Evolutionary conservation across 768 basidiomycete genomes (phyloP).

Genomic region (Pholiota microspora): DNA sequence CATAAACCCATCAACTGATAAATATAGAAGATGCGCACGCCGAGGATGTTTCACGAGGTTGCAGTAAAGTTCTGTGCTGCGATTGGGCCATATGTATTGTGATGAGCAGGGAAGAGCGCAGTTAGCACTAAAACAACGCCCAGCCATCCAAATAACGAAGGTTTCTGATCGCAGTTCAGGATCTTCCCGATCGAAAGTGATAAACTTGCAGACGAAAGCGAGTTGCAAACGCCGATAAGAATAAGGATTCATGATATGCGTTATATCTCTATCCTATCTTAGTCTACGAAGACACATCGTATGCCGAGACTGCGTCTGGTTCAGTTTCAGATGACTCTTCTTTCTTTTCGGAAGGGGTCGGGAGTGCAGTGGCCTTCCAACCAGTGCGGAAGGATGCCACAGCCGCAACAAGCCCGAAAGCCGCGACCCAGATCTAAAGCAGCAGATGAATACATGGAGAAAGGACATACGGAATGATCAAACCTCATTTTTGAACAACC

Average conservation of each 20-base stretch:
- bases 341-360: conserved; percentile 24
- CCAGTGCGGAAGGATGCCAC: conserved; percentile 64
- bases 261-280: neutral
- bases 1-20: neutral
- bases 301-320: conserved; percentile 18
- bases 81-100: neutral
- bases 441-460: conserved; percentile 2
- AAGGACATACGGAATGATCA: conserved; percentile 17
- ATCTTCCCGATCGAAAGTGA: neutral
- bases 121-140: neutral
- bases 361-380: conserved; percentile 67
- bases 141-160: neutral
- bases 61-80: neutral
- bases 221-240: neutral
- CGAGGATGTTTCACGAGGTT: neutral
- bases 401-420: conserved; percentile 47
- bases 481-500: conserved; percentile 67
- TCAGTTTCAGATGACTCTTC: conserved; percentile 15
- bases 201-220: neutral
- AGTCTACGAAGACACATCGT: conserved; percentile 24
- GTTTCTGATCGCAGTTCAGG: neutral
- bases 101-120: conserved; percentile 1
- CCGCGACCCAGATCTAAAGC: conserved; percentile 38
- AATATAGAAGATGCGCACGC: neutral
- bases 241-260: neutral